phyloP scores from a whole-genome alignment of 2,329 filamentous ascomycete species.

The Thelonectria rubi region DNA sequence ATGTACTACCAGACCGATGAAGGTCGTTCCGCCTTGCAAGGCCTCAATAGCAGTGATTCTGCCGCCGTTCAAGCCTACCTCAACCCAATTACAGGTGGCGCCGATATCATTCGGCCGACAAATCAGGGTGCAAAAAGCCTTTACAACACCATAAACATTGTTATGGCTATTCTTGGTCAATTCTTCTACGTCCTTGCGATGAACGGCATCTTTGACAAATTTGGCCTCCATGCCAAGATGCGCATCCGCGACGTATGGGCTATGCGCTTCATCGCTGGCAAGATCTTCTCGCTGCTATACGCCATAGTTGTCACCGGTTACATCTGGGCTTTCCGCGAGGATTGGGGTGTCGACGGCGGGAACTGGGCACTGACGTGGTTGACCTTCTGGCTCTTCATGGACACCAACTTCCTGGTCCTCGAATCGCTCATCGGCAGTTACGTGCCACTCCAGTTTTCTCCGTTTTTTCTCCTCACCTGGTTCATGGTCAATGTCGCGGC shows the following conservation, averaged over 20 bases:
- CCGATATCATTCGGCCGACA: constrained; percentile 45
- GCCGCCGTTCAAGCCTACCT: constrained; percentile 43
- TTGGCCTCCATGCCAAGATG: constrained; percentile 28
- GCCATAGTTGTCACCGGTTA: constrained; percentile 51
- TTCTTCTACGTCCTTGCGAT: constrained; percentile 42
- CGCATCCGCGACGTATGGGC: constrained; percentile 40
- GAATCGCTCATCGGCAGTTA: constrained; percentile 44
- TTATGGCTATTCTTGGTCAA: constrained; percentile 47
- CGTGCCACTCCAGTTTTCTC: constrained; percentile 48
- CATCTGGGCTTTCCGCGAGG: constrained; percentile 55
- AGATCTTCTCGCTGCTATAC: constrained; percentile 48
- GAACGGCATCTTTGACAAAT: constrained; percentile 36
- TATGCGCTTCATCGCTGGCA: constrained; percentile 40
- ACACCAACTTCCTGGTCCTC: constrained; percentile 54
- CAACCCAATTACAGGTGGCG: constrained; percentile 43
- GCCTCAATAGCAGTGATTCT: constrained; percentile 34
- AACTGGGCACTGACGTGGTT: constrained; percentile 42
- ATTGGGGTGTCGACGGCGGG: constrained; percentile 49
- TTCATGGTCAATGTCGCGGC: constrained; percentile 52
- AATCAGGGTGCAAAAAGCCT: constrained; percentile 46
- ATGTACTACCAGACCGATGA: constrained; percentile 39
- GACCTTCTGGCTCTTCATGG: constrained; percentile 51
- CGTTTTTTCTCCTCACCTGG: constrained; percentile 55
- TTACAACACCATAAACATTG: constrained; percentile 52
- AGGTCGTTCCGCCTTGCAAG: constrained; percentile 27